Conservation (phyloP, 2,329 filamentous ascomycete species). For the Colletotrichum trifolii region DNA sequence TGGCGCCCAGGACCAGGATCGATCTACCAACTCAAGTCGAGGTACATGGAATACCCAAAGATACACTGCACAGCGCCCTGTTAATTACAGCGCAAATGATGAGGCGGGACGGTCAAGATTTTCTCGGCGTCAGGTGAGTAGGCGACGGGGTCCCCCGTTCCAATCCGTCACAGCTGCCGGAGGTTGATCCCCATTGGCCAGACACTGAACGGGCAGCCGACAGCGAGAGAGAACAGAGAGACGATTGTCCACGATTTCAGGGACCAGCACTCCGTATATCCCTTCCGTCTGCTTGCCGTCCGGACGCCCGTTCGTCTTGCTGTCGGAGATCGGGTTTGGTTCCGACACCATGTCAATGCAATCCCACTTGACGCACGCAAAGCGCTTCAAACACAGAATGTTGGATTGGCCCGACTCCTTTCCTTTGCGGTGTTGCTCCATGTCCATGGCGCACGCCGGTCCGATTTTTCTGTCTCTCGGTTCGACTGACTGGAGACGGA, state of each 20-base stretch:
- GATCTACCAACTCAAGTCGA: slow-evolving; percentile 30
- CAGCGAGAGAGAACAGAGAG: neutral
- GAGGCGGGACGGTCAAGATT: slow-evolving; percentile 37
- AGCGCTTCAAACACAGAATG: neutral
- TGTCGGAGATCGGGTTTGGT: too few relatives aligned
- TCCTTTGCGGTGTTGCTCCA: neutral
- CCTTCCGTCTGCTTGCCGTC: neutral
- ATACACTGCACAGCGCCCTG: too few relatives aligned
- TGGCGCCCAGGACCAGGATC: slow-evolving; percentile 35
- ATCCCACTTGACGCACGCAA: too few relatives aligned
- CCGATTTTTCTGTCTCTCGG: neutral
- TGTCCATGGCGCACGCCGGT: slow-evolving; percentile 9
- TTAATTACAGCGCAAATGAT: slow-evolving; percentile 17
- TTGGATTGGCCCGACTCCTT: neutral
- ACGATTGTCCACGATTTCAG: neutral
- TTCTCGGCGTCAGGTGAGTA: slow-evolving; percentile 35
- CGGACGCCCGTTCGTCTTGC: neutral
- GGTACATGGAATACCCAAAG: too few relatives aligned
- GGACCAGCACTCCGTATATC: neutral
- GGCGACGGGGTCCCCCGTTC: slow-evolving; percentile 16
- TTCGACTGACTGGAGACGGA: slow-evolving; percentile 16
- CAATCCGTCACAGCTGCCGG: slow-evolving; percentile 28
- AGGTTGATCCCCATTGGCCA: slow-evolving; percentile 29
- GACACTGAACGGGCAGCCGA: slow-evolving; percentile 22
- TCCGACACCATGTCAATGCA: too few relatives aligned